Conservation (phyloP, 208 protist species). For the Naegleria lovaniensis region DNA sequence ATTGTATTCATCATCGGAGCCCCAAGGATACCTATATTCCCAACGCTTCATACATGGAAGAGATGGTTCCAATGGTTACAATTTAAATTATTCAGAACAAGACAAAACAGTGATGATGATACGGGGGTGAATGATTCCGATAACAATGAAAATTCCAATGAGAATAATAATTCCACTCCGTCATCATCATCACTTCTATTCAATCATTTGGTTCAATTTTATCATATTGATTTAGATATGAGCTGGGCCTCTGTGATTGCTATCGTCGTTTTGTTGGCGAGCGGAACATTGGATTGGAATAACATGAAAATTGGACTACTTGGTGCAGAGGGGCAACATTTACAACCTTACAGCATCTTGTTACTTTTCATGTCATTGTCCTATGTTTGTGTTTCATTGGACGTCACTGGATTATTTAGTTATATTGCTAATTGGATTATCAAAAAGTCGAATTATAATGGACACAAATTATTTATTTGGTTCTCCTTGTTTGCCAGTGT, state of each 20-base stretch:
- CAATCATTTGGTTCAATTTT: neutral
- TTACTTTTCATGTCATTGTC: constrained; percentile 36
- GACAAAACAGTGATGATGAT: neutral
- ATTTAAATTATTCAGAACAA: neutral
- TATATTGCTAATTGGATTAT: constrained; percentile 25
- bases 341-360: constrained; percentile 33
- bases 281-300: neutral
- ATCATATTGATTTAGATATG: neutral
- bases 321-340: neutral
- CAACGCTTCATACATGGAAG: neutral
- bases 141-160: neutral
- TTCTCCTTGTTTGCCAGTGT: constrained; percentile 33
- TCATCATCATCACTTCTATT: neutral
- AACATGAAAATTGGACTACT: neutral
- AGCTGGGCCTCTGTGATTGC: neutral
- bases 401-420: constrained; percentile 35
- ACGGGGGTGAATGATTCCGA: neutral
- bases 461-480: constrained; percentile 35
- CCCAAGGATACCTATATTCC: neutral
- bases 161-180: neutral
- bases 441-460: neutral
- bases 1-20: neutral
- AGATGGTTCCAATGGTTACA: neutral
- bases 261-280: neutral
- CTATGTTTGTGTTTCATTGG: constrained; percentile 33